Evolutionary conservation across 106 monocot species (phyloP).

Genomic region (Dioscorea alata): DNA sequence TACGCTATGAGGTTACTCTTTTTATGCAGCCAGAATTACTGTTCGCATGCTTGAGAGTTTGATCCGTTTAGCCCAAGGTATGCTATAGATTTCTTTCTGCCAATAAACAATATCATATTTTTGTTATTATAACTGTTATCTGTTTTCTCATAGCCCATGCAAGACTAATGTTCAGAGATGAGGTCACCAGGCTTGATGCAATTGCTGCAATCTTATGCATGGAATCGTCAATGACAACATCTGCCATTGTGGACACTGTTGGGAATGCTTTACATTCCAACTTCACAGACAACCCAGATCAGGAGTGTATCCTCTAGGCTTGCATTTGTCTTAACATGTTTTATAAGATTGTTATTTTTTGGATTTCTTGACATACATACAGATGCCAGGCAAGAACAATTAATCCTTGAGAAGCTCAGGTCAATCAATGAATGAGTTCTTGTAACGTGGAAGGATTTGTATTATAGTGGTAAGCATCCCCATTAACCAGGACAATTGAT

Average conservation of each 20-base stretch:
- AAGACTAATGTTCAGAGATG: conserved; percentile 91
- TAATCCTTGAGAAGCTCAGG: conserved; percentile 65
- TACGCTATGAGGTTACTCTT: background rate
- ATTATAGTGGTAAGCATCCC: background rate
- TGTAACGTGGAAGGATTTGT: background rate
- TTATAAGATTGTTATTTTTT: background rate
- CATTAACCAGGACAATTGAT: background rate
- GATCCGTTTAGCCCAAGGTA: conserved; percentile 95
- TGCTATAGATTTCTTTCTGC: background rate
- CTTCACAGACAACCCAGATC: conserved; percentile 73
- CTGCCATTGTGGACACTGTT: conserved; percentile 75
- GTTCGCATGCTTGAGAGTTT: conserved; percentile 98
- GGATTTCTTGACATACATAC: conserved; percentile 31
- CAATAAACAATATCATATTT: background rate
- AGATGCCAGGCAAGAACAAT: conserved; percentile 73
- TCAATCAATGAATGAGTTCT: conserved; percentile 21
- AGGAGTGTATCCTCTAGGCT: conserved; percentile 79
- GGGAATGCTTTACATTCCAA: conserved; percentile 96
- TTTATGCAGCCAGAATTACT: conserved; percentile 75
- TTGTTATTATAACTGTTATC: background rate
- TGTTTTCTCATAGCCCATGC: conserved; percentile 64
- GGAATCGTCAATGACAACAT: conserved; percentile 93
- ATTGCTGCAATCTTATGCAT: conserved; percentile 92
- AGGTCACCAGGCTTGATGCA: conserved; percentile 74
- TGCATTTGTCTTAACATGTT: background rate